Conservation (phyloP, 331 rosid genomes). For the Rhamnella rubrinervis region DNA sequence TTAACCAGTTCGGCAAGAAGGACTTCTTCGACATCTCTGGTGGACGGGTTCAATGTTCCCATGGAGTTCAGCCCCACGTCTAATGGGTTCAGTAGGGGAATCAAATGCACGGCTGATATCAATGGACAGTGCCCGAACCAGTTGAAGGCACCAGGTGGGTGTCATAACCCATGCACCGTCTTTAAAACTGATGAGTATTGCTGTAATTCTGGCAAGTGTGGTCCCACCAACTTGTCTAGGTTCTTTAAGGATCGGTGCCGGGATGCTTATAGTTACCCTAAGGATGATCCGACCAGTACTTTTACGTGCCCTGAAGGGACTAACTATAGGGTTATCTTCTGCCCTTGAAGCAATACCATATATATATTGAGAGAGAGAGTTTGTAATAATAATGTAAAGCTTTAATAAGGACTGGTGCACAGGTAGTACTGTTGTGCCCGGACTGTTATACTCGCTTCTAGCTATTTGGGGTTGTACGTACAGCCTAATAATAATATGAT, state of each 20-base stretch:
- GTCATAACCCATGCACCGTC: constrained; percentile 16
- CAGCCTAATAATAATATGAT: no score
- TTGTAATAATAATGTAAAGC: no score
- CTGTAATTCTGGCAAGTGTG: constrained; percentile 1
- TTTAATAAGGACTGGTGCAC: no score
- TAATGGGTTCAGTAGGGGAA: constrained; percentile 28
- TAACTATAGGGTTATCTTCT: no score
- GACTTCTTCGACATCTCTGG: constrained; percentile 23
- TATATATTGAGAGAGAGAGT: no score
- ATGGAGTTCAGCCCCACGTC: constrained; percentile 19
- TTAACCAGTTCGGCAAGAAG: neutral
- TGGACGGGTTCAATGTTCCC: constrained; percentile 32
- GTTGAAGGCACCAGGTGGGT: constrained; percentile 7
- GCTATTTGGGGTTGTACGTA: no score
- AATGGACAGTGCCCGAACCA: constrained; percentile 43
- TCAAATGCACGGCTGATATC: constrained; percentile 37
- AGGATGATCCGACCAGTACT: no score
- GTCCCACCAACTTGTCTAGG: neutral
- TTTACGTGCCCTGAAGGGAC: no score
- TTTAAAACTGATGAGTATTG: constrained; percentile 1
- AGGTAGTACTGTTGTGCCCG: no score
- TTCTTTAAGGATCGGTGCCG: neutral
- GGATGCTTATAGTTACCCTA: neutral
- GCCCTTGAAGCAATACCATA: no score
- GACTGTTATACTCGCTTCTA: no score